These are phyloP conservation scores for Wickerhamomyces subpelliculosus DNA, from an alignment of 805 yeast genomes.

Conservation along the genomic window DNA sequence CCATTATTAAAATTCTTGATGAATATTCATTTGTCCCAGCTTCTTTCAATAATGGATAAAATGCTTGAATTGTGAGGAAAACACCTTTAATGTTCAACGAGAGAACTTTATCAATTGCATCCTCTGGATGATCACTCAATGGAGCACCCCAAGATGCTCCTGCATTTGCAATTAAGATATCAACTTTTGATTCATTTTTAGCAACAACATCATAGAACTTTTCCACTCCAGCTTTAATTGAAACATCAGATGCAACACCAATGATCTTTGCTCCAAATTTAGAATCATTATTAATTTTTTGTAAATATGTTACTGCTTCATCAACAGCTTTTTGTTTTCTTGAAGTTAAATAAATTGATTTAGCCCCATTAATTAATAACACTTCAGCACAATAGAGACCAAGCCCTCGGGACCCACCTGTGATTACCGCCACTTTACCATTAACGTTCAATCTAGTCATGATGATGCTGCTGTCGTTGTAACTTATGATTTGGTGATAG, in stretches of 20 bases:
- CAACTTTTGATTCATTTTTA: conserved; percentile 36
- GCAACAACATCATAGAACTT: conserved; percentile 35
- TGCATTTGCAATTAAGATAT: conserved; percentile 68
- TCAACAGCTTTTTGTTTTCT: conserved; percentile 57
- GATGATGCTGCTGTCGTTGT: no score
- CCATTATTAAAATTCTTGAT: conserved; percentile 56
- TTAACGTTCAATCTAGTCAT: conserved; percentile 33
- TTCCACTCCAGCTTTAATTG: conserved; percentile 41
- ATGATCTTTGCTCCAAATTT: conserved; percentile 25
- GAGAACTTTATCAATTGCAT: conserved; percentile 56
- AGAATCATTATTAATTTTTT: conserved; percentile 21
- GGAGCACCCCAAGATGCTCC: conserved; percentile 78
- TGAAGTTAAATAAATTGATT: conserved; percentile 54
- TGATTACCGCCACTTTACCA: conserved; percentile 59
- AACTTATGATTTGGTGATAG: no score
- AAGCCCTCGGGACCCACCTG: conserved; percentile 74
- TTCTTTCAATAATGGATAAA: conserved; percentile 47
- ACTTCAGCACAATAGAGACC: conserved; percentile 66
- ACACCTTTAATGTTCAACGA: conserved; percentile 63
- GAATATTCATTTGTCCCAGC: conserved; percentile 53
- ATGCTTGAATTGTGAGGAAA: conserved; percentile 56
- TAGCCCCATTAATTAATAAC: conserved; percentile 54
- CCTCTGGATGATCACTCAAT: conserved; percentile 50
- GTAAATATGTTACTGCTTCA: conserved; percentile 39
- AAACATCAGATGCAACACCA: conserved; percentile 52